Percentiles rank a stretch among this genome's conserved stretches.
Conservation (phyloP, 139 green algal genomes). For the Deuterostichococcus epilithicus region DNA sequence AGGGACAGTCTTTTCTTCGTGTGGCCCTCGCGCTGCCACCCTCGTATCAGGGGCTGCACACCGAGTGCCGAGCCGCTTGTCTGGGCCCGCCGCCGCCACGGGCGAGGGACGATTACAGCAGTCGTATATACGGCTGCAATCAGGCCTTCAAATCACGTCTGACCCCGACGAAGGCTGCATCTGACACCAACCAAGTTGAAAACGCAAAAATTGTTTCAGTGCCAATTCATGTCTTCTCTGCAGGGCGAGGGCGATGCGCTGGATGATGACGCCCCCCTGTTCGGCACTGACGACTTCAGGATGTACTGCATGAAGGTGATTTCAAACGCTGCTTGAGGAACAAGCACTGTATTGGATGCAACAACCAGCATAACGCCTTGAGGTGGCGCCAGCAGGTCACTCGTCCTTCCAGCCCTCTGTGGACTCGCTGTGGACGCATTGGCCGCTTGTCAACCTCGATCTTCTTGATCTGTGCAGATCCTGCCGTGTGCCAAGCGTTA, state of each 20-base stretch:
- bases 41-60: too few relatives aligned
- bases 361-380: too few relatives aligned
- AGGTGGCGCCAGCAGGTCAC: too few relatives aligned
- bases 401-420: too few relatives aligned
- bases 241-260: neutral
- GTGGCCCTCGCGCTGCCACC: too few relatives aligned
- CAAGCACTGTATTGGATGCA: too few relatives aligned
- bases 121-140: too few relatives aligned
- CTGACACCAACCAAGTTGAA: neutral
- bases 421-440: neutral
- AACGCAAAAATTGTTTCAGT: neutral
- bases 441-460: neutral
- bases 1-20: too few relatives aligned
- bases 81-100: too few relatives aligned
- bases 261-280: neutral
- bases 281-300: conserved; percentile 58
- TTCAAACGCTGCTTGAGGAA: neutral
- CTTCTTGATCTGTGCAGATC: conserved; percentile 44
- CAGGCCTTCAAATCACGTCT: too few relatives aligned
- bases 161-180: neutral
- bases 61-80: too few relatives aligned
- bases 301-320: conserved; percentile 76
- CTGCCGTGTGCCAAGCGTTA: conserved; percentile 76
- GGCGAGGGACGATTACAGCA: too few relatives aligned
- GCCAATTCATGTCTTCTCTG: neutral